Percentiles rank a stretch among this genome's conserved stretches.
phyloP scores from a whole-genome alignment of 805 yeast genomes.

The Saccharomycopsis synnaedendra region DNA sequence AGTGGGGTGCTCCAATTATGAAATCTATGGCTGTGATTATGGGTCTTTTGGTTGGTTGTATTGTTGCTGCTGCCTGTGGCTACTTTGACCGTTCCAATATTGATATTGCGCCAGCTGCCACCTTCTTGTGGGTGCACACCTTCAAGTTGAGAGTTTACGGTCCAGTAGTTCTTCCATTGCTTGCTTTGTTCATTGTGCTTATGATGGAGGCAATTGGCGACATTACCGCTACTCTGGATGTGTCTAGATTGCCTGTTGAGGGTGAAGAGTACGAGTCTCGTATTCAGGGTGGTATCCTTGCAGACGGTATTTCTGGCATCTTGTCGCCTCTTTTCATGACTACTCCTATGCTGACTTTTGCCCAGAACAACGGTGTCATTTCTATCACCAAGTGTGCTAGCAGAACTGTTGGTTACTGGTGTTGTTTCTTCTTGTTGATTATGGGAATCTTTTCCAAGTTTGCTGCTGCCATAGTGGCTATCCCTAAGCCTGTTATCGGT shows the following conservation, averaged over 20 bases:
- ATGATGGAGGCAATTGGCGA: conserved; percentile 96
- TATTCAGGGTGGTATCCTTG: conserved; percentile 86
- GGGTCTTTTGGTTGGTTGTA: conserved; percentile 80
- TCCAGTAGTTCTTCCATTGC: conserved; percentile 75
- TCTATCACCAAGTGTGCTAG: conserved; percentile 88
- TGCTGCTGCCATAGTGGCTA: conserved; percentile 80
- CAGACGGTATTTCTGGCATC: conserved; percentile 77
- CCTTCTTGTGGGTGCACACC: conserved; percentile 83
- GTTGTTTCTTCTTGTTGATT: conserved; percentile 65
- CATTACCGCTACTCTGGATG: conserved; percentile 89
- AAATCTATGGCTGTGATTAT: conserved; percentile 85
- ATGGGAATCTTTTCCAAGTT: conserved; percentile 87
- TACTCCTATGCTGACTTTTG: conserved; percentile 88
- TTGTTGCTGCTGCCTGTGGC: conserved; percentile 85
- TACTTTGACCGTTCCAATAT: conserved; percentile 54
- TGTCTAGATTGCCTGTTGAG: conserved; percentile 73
- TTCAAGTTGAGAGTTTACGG: conserved; percentile 69
- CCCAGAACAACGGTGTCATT: conserved; percentile 93
- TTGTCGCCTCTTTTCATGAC: conserved; percentile 57
- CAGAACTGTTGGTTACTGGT: conserved; percentile 68
- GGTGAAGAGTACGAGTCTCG: conserved; percentile 75
- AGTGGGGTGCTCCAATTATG: conserved; percentile 91
- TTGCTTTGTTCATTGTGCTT: conserved; percentile 70
- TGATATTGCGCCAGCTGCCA: conserved; percentile 65
- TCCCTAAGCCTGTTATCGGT: conserved; percentile 71